A percentile compares a stretch with the other conserved stretches of the same genome.
These are phyloP conservation scores for Trichoderma aggressivum DNA, from an alignment of 2,329 filamentous ascomycete genomes.

Conservation along the genomic window DNA sequence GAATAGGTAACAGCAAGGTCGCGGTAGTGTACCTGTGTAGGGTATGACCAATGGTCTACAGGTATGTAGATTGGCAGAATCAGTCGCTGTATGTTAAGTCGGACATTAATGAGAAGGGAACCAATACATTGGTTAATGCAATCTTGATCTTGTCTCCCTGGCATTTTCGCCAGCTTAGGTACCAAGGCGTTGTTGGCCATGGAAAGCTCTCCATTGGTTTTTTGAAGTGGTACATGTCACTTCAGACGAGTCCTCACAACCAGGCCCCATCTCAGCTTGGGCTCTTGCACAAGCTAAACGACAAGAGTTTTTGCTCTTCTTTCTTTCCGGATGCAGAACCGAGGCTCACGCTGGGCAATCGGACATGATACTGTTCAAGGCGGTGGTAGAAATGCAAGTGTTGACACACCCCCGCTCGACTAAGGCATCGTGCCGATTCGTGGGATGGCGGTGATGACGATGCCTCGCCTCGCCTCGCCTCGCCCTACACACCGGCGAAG, in stretches of 20 bases:
- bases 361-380: slow-evolving; percentile 4
- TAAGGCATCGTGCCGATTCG: not conserved
- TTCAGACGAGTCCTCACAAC: not conserved
- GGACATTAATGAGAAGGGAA: not conserved
- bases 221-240: not conserved
- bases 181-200: not conserved
- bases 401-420: not conserved
- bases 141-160: not conserved
- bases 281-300: slow-evolving; percentile 15
- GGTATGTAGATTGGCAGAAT: not conserved
- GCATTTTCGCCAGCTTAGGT: not conserved
- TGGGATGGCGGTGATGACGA: not conserved
- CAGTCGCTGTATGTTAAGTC: not conserved
- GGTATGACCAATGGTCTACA: not conserved
- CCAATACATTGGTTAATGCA: not conserved
- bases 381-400: not conserved
- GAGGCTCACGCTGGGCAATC: slow-evolving; percentile 10
- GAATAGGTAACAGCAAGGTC: not conserved
- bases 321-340: not conserved
- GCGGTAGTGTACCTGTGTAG: not conserved
- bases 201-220: not conserved
- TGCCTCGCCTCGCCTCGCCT: not conserved
- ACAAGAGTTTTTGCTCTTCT: not conserved
- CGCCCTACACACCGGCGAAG: not conserved
- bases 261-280: not conserved